Percentiles rank a stretch among this genome's conserved stretches.
These are phyloP conservation scores for Arthroderma sp. DNA, from an alignment of 2,329 filamentous ascomycete genomes.

Conservation along the genomic window DNA sequence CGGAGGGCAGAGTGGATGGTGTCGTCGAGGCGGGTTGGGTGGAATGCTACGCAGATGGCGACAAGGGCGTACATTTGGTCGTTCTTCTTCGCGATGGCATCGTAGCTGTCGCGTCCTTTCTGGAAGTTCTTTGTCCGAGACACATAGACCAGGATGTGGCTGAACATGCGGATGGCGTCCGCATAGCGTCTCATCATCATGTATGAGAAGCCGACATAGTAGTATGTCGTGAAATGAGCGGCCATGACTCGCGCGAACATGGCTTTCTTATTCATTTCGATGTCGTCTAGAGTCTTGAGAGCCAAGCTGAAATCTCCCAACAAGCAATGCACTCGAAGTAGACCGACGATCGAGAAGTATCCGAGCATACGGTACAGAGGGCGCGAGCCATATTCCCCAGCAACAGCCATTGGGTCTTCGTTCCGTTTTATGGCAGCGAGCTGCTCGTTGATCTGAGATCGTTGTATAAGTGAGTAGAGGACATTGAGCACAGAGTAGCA, in stretches of 20 bases:
- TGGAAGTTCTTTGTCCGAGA: conserved; percentile 99
- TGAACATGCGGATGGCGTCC: conserved; percentile 99
- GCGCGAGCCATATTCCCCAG: conserved; percentile 88
- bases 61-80: conserved; percentile 99
- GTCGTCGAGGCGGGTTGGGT: conserved; percentile 92
- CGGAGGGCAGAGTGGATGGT: conserved; percentile 96
- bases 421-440: conserved; percentile 85
- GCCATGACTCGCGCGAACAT: conserved; percentile 99
- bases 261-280: conserved; percentile 99
- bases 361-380: conserved; percentile 96
- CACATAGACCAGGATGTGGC: conserved; percentile 98
- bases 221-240: conserved; percentile 98
- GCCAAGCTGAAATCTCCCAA: conserved; percentile 96
- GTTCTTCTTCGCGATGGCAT: conserved; percentile 99
- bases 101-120: conserved; percentile 80
- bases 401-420: conserved; percentile 76
- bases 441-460: conserved; percentile 97
- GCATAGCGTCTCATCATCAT: conserved; percentile 99
- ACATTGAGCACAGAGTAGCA: conserved; percentile 99
- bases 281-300: conserved; percentile 96
- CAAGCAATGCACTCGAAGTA: conserved; percentile 89
- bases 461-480: conserved; percentile 95
- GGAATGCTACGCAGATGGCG: conserved; percentile 96
- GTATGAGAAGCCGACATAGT: conserved; percentile 99
- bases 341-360: conserved; percentile 97